These are phyloP conservation scores for Penicillium sp. DNA, from an alignment of 2,329 filamentous ascomycete genomes.

Conservation along the genomic window DNA sequence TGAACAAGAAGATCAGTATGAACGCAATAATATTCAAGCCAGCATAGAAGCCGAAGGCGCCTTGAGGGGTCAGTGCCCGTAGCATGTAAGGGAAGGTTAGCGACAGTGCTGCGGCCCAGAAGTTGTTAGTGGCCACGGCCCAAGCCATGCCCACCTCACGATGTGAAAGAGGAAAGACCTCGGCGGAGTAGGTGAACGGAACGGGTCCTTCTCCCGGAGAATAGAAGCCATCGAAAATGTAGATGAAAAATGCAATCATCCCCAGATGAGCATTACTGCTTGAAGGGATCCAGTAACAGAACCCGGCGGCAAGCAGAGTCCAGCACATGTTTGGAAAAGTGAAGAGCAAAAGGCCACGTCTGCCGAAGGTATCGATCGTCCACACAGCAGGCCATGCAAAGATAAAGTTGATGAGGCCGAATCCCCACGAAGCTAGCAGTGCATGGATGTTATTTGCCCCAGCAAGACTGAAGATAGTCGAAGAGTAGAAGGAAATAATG, in stretches of 20 bases:
- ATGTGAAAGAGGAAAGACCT: slow-evolving; percentile 52
- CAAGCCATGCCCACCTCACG: slow-evolving; percentile 48
- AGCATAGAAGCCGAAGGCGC: slow-evolving; percentile 62
- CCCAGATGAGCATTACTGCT: slow-evolving; percentile 16
- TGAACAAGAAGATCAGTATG: slow-evolving; percentile 62
- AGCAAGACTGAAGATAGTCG: slow-evolving; percentile 23
- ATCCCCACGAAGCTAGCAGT: slow-evolving; percentile 31
- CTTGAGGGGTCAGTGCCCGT: slow-evolving; percentile 49
- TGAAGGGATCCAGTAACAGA: slow-evolving; percentile 28
- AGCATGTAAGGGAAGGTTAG: slow-evolving; percentile 51
- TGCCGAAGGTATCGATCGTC: slow-evolving; percentile 33
- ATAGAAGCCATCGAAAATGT: slow-evolving; percentile 75
- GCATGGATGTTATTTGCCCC: slow-evolving; percentile 21
- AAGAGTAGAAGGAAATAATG: slow-evolving; percentile 36
- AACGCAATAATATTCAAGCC: slow-evolving; percentile 62
- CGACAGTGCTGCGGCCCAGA: slow-evolving; percentile 49
- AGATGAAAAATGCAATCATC: slow-evolving; percentile 32
- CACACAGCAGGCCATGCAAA: slow-evolving; percentile 34
- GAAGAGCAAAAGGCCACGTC: slow-evolving; percentile 31
- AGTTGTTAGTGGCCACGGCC: slow-evolving; percentile 43
- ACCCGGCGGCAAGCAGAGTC: slow-evolving; percentile 27
- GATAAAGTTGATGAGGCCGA: slow-evolving; percentile 34
- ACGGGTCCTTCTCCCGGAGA: slow-evolving; percentile 50
- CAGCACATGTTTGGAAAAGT: slow-evolving; percentile 34
- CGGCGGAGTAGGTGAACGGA: slow-evolving; percentile 27